Evolutionary conservation across 2,329 filamentous ascomycete genomes (phyloP), one percentile per base, ranked within the genome.

Genomic region (Paraphaeosphaeria minitans): DNA sequence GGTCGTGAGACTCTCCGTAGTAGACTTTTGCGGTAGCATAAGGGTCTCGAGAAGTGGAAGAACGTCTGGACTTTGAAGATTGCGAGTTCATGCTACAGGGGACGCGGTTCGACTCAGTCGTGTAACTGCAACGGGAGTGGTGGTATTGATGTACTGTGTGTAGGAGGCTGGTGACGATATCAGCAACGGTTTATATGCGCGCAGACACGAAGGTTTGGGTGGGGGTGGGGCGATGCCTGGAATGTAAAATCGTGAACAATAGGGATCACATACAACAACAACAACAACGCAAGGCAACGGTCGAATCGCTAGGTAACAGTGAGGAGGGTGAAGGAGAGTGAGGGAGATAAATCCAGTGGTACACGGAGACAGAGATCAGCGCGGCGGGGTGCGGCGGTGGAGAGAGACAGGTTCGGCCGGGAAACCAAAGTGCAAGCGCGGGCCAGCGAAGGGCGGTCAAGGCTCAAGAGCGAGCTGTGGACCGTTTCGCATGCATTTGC

Each of bases 1-100:
- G 73, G 60, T 66, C 64, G 62, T 82, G 78, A 58, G 80, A 80
- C 53, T 83, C 78, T 64, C 85, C 84, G 76, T 88, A 88, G 75
- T 88, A 88, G 63, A 86, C 75, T 60, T 84, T 81, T 9, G 85
- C 81, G 41, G 84, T 78, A 39, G 85, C 84, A 67, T 82, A 84
- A 5, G 86, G 85, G 72, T 88, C 85, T 64, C 81, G 70, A 60
- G 57, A 66, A 53, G 81, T 81, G 58, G 77, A 79, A 61, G 71
- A 70, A 64, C 76, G 77, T 56, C 75, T 74, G 56, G 67, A 64
- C 57, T 72, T 72, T 39, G 55, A 68, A 60, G 67, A 67, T 77
- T 77, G 75, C 75, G 75, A 78, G 75, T 66, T 76, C 75, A 78
- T 78, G 72, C 73, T 76, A 73, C 64, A 71, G 64, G 51, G 68